Evolutionary conservation across 345 rosid genomes (phyloP), one percentile per base, ranked within the genome.

Genomic region (Rhodamnia argentea): DNA sequence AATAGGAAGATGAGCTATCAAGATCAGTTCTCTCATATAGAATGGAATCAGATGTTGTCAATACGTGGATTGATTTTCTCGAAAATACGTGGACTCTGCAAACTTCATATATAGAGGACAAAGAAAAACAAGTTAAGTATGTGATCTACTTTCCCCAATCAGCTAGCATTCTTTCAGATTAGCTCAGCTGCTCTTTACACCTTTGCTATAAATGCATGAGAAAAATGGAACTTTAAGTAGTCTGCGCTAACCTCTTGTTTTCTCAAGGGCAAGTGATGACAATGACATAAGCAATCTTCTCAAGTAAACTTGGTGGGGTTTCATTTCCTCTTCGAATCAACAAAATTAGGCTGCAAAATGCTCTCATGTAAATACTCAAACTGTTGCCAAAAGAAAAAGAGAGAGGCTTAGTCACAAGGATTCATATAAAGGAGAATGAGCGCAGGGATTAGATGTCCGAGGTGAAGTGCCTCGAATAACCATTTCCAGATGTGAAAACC

Each of bases 1-100:
- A 86, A 84, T 88, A 97, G 98, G 98, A 97, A 92, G 97, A 95
- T 84, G 98, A 97, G 92, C 90, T 96, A 44, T 91, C 94, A 54
- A 95, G 92, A 86, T 95, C 98, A 1, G 87, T 94, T 86, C 75
- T 87, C 78, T 94, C 94, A 42, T 96, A 90, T 87, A 93, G 91
- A 92, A 89, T 88, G 88, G 99, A 97, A 90, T 94, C 99, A 62
- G 94, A 91, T 86, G 94, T 94, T 37, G 98, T 96, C 62, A 92
- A 89, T 88, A 89, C 88, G 9, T 95, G 96, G 95, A 91, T 94
- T 87, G 91, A 89, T 59, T 95, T 97, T 86, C 88, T 96, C 82
- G 93, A 96, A 91, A 93, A 92, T 54, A 93, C 94, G 3, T 94
- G 95, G 96, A 84, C 55, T 88, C 90, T 94, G 75, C 96, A 91